Percentiles rank a stretch among this genome's conserved stretches.
Evolutionary conservation across 2,329 filamentous ascomycete genomes (phyloP).

Genomic region (Pseudogymnoascus sp.): DNA sequence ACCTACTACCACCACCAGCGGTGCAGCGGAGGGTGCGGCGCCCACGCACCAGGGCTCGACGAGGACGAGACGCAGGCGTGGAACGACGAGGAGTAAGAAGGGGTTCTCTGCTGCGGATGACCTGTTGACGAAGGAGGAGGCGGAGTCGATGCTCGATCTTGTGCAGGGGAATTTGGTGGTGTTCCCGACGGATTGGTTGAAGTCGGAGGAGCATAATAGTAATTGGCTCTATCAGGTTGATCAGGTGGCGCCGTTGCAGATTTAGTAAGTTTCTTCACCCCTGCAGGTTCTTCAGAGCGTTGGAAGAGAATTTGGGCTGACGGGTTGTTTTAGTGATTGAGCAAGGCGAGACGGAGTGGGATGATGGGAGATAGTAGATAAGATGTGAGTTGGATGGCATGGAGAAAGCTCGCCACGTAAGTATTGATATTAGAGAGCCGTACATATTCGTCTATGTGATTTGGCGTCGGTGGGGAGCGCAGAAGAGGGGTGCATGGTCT

Average conservation of each 20-base stretch:
- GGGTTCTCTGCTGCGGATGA: conserved; percentile 62
- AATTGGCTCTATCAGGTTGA: conserved; percentile 98
- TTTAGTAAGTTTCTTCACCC: conserved; percentile 61
- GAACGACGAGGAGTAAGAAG: conserved; percentile 52
- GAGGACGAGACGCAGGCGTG: conserved; percentile 52
- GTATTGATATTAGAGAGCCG: conserved; percentile 7
- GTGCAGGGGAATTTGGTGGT: conserved; percentile 82
- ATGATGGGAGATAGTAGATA: not conserved
- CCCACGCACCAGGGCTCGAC: conserved; percentile 35
- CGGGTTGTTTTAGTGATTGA: not conserved
- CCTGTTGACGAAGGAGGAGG: conserved; percentile 63
- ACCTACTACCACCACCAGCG: not conserved
- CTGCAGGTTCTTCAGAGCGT: not conserved
- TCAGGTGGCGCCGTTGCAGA: conserved; percentile 89
- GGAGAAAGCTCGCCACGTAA: not conserved
- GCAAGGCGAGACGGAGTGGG: not conserved
- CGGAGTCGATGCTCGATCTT: conserved; percentile 71
- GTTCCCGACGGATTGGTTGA: conserved; percentile 94
- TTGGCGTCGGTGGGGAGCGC: not conserved
- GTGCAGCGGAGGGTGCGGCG: not conserved
- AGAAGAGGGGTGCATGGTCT: conserved; percentile 1
- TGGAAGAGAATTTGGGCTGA: not conserved
- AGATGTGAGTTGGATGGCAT: not conserved
- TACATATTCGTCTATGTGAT: conserved; percentile 3
- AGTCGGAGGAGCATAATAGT: conserved; percentile 81